These are phyloP conservation scores for Trametes punicea DNA, from an alignment of 768 basidiomycete species.

Conservation along the genomic window DNA sequence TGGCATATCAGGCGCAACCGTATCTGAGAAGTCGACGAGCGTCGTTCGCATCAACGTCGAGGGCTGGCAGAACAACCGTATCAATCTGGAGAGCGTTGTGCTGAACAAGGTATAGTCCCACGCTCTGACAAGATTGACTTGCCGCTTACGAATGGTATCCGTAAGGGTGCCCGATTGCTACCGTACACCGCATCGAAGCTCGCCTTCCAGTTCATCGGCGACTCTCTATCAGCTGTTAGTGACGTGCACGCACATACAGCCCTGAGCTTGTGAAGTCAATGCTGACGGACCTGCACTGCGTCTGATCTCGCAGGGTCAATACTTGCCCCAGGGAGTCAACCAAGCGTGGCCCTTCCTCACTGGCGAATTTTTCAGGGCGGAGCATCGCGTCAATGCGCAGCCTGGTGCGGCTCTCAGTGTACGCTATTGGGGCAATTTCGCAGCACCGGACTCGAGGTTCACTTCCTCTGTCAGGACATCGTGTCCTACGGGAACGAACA, in stretches of 20 bases:
- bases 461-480: constrained; percentile 39
- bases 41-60: constrained; percentile 48
- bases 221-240: constrained; percentile 51
- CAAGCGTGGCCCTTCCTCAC: constrained; percentile 57
- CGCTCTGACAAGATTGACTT: background rate
- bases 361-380: constrained; percentile 49
- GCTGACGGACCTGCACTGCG: no score
- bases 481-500: constrained; percentile 52
- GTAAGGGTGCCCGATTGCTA: constrained; percentile 44
- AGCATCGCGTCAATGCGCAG: constrained; percentile 50
- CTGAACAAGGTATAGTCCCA: constrained; percentile 39
- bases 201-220: constrained; percentile 55
- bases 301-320: constrained; percentile 47
- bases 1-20: background rate
- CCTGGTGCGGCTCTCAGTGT: constrained; percentile 52
- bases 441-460: background rate
- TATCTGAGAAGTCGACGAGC: constrained; percentile 12
- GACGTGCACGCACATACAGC: background rate
- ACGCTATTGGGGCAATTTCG: background rate
- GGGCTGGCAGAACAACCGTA: constrained; percentile 59
- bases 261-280: constrained; percentile 1
- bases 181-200: constrained; percentile 45
- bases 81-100: constrained; percentile 46
- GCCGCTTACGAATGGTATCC: background rate
- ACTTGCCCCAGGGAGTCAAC: constrained; percentile 47